phyloP scores from a whole-genome alignment of 202 grass and related monocot species.

The Panicum virgatum region DNA sequence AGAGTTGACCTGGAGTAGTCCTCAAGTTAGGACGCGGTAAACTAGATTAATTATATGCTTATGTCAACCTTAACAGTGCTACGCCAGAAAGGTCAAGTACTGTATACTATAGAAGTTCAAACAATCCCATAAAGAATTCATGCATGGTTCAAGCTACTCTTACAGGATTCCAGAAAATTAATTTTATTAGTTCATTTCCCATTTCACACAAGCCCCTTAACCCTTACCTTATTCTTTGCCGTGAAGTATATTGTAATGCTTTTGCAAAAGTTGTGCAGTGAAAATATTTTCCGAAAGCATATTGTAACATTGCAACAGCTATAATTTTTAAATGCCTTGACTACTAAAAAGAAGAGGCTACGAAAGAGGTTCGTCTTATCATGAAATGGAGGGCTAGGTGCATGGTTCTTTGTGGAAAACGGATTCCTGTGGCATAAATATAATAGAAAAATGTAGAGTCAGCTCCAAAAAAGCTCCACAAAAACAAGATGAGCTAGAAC shows the following conservation, averaged over 20 bases:
- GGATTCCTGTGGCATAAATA: not conserved
- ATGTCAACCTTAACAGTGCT: constrained; percentile 4
- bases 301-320: not conserved
- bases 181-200: too few relatives aligned
- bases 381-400: not conserved
- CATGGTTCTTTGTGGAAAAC: not conserved
- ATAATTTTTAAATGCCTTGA: not conserved
- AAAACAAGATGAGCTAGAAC: not conserved
- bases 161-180: too few relatives aligned
- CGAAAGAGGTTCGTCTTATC: not conserved
- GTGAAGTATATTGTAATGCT: too few relatives aligned
- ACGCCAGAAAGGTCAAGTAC: not conserved
- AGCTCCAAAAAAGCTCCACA: not conserved
- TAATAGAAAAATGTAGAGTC: not conserved
- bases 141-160: not conserved
- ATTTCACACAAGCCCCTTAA: too few relatives aligned
- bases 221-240: too few relatives aligned
- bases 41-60: not conserved
- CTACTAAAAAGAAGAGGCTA: not conserved
- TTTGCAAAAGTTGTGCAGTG: too few relatives aligned
- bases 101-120: not conserved
- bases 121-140: not conserved
- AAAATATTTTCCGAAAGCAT: too few relatives aligned
- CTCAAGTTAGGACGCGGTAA: not conserved
- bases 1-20: not conserved